Base-by-base conservation (phyloP, 805 yeast genomes). In the Candida saitoana region DNA sequence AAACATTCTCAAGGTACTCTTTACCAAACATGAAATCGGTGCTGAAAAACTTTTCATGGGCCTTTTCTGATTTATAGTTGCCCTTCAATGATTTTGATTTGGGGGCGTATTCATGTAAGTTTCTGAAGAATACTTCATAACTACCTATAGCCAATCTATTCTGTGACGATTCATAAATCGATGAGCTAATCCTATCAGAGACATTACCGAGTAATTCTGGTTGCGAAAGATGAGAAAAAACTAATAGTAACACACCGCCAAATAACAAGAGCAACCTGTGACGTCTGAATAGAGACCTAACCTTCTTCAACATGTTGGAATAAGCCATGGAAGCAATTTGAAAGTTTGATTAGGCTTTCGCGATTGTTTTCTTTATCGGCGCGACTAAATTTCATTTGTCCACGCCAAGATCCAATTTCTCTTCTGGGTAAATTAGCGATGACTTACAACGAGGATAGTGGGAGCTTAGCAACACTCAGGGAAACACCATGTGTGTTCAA, bases 21-120 rank as follows among this genome's bases (percentile, higher is more conserved):
- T 71, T 69, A 27, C 71, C 63, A 52, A 75, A 76, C 8, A 70
- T 49, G 46, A 74, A 69, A 38, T 63, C 69, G 44, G 69, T 71
- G 12, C 58, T 49, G 3, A 69, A 60, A 46, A 73, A 73, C 40
- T 60, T 56, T 51, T 77, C 76, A 42, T 53, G 56, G 2, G 79
- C 82, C 47, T 63, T 65, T 11, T 60, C 70, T 3, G 57, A 49
- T 33, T 60, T 59, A 49, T 76, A 78, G n/a, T 59, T 56, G 36
- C 54, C 60, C 27, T 63, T 71, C 25, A 79, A 54, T n/a, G 73
- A 69, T 1, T 57, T 63, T 2, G 69, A 57, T 1, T 52, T 41
- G 12, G 79, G 75, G 3, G 47, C 56, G 48, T 50, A 73, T 41
- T 49, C 54, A 37, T 52, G 67, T 37, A 65, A 47, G 11, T 55